A percentile compares a stretch with the other conserved stretches of the same genome.
phyloP scores from a whole-genome alignment of 106 monocot species.

The Allium sativum region DNA sequence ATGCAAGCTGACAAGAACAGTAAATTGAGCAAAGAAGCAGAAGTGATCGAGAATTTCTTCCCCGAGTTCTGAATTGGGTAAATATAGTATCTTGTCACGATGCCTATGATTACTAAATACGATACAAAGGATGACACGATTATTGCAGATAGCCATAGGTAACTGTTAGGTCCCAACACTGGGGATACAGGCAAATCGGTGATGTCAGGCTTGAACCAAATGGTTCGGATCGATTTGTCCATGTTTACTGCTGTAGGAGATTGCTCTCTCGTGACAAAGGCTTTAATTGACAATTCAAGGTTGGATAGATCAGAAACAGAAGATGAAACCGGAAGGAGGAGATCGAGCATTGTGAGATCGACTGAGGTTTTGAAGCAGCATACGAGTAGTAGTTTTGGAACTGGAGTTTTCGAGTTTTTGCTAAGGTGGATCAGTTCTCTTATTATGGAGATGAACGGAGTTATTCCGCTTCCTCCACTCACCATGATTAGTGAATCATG shows the following conservation, averaged over 20 bases:
- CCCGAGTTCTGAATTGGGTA: slow-evolving; percentile 54
- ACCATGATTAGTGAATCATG: slow-evolving; percentile 64
- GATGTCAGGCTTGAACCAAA: slow-evolving; percentile 56
- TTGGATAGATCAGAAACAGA: slow-evolving; percentile 30
- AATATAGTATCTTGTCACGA: slow-evolving; percentile 42
- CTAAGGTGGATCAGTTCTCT: slow-evolving; percentile 46
- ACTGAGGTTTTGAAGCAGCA: slow-evolving; percentile 50
- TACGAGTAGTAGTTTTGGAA: slow-evolving; percentile 54
- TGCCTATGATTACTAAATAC: slow-evolving; percentile 42
- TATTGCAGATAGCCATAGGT: slow-evolving; percentile 58
- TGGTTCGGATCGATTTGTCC: slow-evolving; percentile 22
- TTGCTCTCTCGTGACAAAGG: slow-evolving; percentile 63
- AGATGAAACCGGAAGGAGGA: slow-evolving; percentile 44
- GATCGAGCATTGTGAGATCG: slow-evolving; percentile 74
- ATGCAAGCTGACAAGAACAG: slow-evolving; percentile 33
- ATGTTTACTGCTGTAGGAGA: neutral
- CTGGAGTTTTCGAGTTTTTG: slow-evolving; percentile 1
- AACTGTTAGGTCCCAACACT: slow-evolving; percentile 52
- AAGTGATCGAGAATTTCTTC: slow-evolving; percentile 7
- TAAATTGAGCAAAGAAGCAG: slow-evolving; percentile 29
- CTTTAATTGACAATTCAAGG: slow-evolving; percentile 37
- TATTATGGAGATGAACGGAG: slow-evolving; percentile 83
- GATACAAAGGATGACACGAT: slow-evolving; percentile 46
- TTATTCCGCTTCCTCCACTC: slow-evolving; percentile 82
- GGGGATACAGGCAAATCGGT: slow-evolving; percentile 45